phyloP scores from a whole-genome alignment of 768 basidiomycete genomes.

The Boletus tylopilopsis region DNA sequence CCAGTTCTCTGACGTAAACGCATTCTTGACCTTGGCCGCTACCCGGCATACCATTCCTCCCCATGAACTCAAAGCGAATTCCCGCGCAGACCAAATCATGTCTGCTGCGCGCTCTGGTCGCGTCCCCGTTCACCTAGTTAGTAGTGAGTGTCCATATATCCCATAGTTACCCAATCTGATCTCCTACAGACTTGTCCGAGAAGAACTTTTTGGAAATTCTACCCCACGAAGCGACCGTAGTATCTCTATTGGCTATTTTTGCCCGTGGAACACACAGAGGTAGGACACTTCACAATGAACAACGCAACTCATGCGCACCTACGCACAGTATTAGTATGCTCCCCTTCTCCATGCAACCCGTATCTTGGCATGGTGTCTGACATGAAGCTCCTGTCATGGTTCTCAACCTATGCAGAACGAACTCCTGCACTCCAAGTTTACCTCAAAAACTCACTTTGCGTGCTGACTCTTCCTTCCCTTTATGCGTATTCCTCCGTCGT shows the following conservation, averaged over 20 bases:
- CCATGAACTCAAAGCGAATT: constrained; percentile 56
- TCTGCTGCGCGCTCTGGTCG: constrained; percentile 69
- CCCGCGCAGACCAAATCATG: constrained; percentile 65
- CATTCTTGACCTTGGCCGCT: constrained; percentile 81
- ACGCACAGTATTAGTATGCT: constrained; percentile 51
- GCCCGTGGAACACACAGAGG: constrained; percentile 72
- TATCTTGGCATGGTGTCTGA: constrained; percentile 78
- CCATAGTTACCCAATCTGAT: not conserved
- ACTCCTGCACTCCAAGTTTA: constrained; percentile 33
- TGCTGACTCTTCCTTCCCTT: constrained; percentile 60
- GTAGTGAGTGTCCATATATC: constrained; percentile 49
- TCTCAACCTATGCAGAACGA: constrained; percentile 49
- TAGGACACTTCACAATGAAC: constrained; percentile 26
- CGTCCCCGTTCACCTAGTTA: constrained; percentile 72
- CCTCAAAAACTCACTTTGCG: constrained; percentile 52
- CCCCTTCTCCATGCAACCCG: constrained; percentile 39
- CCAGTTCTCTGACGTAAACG: constrained; percentile 83
- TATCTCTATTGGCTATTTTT: constrained; percentile 63
- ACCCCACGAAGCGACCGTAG: constrained; percentile 57
- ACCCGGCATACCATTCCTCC: constrained; percentile 65
- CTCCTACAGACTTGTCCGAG: constrained; percentile 65
- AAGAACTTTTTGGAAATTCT: constrained; percentile 74
- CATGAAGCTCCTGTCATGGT: constrained; percentile 65
- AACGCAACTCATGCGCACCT: constrained; percentile 1
- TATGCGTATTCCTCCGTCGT: constrained; percentile 62